Conservation (phyloP, 202 grass and related monocot species). For the Schoenoplectus triqueter region DNA sequence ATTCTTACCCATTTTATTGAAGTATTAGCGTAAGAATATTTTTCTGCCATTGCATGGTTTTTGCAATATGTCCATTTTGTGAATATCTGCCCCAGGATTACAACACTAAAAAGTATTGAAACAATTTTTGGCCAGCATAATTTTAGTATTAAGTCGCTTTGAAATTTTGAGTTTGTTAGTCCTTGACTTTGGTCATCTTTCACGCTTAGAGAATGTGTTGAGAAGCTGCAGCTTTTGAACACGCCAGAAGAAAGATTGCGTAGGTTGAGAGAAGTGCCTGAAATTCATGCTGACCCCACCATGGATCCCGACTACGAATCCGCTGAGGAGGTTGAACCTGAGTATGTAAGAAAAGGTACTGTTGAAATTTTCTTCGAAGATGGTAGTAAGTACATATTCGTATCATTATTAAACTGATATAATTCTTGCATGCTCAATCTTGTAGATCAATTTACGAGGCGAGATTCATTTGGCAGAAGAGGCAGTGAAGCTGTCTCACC, state of each 20-base stretch:
- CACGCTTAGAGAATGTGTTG: slow-evolving; percentile 97
- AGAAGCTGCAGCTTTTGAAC: slow-evolving; percentile 84
- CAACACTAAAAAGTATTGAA: neutral
- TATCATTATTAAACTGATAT: slow-evolving; percentile 26
- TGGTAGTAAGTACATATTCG: neutral
- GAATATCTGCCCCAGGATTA: neutral
- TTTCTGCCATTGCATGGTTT: slow-evolving; percentile 11
- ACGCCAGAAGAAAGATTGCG: slow-evolving; percentile 85
- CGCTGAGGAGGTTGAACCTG: slow-evolving; percentile 81
- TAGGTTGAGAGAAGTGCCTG: slow-evolving; percentile 81
- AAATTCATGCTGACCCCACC: slow-evolving; percentile 87
- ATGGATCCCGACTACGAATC: slow-evolving; percentile 98
- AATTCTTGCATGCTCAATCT: slow-evolving; percentile 35
- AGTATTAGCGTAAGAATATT: neutral
- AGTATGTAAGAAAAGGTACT: slow-evolving; percentile 66
- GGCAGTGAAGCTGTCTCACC: slow-evolving; percentile 68
- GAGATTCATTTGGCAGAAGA: slow-evolving; percentile 57
- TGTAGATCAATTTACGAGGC: slow-evolving; percentile 71
- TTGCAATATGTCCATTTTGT: neutral
- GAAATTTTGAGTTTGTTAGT: neutral
- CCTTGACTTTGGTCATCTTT: slow-evolving; percentile 56
- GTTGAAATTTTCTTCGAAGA: slow-evolving; percentile 21
- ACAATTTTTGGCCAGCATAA: neutral
- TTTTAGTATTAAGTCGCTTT: neutral
- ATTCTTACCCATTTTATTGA: neutral